Evolutionary conservation across 2,329 filamentous ascomycete genomes (phyloP), one percentile per base, ranked within the genome.

Genomic region (Fusarium nematophilum): DNA sequence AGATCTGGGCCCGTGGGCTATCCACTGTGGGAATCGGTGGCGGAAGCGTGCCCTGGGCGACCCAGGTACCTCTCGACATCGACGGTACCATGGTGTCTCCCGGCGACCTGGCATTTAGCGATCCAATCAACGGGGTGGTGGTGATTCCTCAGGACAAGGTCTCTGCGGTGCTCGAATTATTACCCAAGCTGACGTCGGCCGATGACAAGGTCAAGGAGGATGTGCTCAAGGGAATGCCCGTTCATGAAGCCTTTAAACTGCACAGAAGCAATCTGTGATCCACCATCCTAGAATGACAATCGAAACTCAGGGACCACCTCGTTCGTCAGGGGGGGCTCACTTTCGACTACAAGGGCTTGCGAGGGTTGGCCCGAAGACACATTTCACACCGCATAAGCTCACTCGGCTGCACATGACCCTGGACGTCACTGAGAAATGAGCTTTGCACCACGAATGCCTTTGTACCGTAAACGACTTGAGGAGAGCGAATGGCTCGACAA

Each of bases 51-150:
- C 80, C 86, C 39, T 85, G 86, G 73, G 83, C 83, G 3, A 74
- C 81, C 21, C 75, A 82, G 64, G 75, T 81, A 13, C 73, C 79
- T 25, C 64, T 83, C 14, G 62, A 76, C 14, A 74, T 83, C 38
- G 74, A 79, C 37, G 79, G 78, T 33, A 76, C 78, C 34, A 55
- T 73, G 29, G 71, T 83, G 42, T 70, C 63, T 14, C 80, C 76
- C 72, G 88, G 89, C 7, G 90, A 93, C 72, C 80, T 92, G 30
- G 79, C 91, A 38, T 87, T 91, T 73, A 84, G 86, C 51, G 90
- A 93, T 70, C 82, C 86, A 5, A 76, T 78, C n/a, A 90, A 91
- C 61, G 90, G 88, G 1, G 84, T 90, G 1, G 89, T 91, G 10
- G 81, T 85, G 23, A 89, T 93, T 53, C 90, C 90, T 1, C 76